Percentiles rank a stretch among this genome's conserved stretches.
phyloP scores from a whole-genome alignment of 306 rosid genomes.

The Albizia julibrissin region DNA sequence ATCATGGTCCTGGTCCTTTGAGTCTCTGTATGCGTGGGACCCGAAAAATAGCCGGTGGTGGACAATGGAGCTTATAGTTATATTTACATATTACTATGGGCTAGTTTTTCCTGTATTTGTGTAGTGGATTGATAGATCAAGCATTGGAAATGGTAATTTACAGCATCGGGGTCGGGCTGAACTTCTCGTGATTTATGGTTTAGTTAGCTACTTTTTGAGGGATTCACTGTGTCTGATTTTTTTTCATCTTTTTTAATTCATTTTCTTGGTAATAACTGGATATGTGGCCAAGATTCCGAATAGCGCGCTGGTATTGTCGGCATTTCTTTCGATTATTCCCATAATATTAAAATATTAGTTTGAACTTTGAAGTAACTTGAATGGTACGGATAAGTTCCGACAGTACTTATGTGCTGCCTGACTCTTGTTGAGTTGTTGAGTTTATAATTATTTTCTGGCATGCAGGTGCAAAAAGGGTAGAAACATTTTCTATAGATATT shows the following conservation, averaged over 20 bases:
- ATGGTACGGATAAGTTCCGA: constrained; percentile 25
- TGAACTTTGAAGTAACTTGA: not conserved
- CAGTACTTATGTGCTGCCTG: constrained; percentile 27
- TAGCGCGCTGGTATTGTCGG: constrained; percentile 33
- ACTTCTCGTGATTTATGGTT: not conserved
- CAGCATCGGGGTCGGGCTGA: not conserved
- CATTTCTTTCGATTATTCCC: constrained; percentile 3
- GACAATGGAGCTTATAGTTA: not conserved
- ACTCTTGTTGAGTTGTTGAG: constrained; percentile 15
- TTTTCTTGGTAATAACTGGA: not conserved
- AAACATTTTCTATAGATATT: not conserved
- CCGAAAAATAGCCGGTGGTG: not conserved
- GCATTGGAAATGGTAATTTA: constrained; percentile 5
- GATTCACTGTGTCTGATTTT: not conserved
- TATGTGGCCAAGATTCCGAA: constrained; percentile 20
- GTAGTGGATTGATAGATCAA: not conserved
- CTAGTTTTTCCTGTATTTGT: not conserved
- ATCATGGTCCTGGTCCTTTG: not conserved
- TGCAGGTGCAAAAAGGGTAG: not conserved
- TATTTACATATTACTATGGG: not conserved
- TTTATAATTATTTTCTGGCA: not conserved
- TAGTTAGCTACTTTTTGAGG: not conserved
- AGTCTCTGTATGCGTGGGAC: constrained; percentile 27
- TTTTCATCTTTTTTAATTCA: not conserved
- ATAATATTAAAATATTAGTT: not conserved